These are phyloP conservation scores for Cystofilobasidium bisporidii DNA, from an alignment of 768 basidiomycete genomes.

Conservation along the genomic window DNA sequence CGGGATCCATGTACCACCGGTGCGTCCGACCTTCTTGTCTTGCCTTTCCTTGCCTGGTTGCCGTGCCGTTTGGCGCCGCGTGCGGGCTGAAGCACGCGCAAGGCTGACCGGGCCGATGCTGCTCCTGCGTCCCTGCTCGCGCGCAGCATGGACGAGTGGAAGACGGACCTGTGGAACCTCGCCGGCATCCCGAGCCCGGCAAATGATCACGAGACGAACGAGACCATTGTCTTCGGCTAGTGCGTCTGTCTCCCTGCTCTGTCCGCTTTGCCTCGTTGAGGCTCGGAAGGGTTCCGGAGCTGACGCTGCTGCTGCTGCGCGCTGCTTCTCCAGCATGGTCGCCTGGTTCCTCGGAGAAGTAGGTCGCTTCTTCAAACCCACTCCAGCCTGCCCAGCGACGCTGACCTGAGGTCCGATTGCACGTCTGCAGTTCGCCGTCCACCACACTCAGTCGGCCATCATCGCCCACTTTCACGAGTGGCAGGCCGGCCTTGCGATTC, in stretches of 20 bases:
- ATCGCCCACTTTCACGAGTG: slow-evolving; percentile 99
- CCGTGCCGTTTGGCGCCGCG: background rate
- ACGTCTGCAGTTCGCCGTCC: slow-evolving; percentile 59
- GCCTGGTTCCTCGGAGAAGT: slow-evolving; percentile 99
- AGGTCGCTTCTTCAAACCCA: slow-evolving; percentile 33
- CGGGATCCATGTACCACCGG: slow-evolving; percentile 70
- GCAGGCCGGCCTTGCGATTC: slow-evolving; percentile 92
- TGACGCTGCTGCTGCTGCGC: background rate
- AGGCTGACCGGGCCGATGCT: no score
- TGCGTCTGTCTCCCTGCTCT: no score
- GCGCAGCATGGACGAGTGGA: slow-evolving; percentile 81
- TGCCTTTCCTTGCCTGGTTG: background rate
- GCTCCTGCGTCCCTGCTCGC: no score
- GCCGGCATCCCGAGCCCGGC: slow-evolving; percentile 96
- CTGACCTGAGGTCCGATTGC: background rate
- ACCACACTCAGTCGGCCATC: slow-evolving; percentile 66
- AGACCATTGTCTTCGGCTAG: slow-evolving; percentile 93
- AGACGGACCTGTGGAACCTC: slow-evolving; percentile 93
- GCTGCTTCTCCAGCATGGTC: slow-evolving; percentile 48
- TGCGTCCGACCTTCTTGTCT: no score
- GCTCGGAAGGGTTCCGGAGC: no score
- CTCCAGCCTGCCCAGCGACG: background rate
- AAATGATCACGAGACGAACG: slow-evolving; percentile 95
- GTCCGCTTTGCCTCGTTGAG: no score
- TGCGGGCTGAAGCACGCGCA: no score